Evolutionary conservation across 1,284 basidiomycete species (phyloP).

Genomic region (Takashimella tepidaria): DNA sequence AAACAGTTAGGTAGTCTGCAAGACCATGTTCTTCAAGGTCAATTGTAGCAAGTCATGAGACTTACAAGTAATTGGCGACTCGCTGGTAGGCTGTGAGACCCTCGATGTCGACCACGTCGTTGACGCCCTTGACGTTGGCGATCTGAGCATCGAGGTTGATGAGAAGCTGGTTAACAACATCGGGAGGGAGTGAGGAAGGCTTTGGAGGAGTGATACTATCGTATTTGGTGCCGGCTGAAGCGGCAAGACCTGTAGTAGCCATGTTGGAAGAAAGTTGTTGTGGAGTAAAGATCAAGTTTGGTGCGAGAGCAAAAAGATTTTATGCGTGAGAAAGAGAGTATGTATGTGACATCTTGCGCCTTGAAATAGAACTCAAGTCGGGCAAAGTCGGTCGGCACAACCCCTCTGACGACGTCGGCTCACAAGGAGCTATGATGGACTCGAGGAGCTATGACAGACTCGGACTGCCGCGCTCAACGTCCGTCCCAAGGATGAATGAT

Average conservation of each 20-base stretch:
- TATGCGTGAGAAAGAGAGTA: not conserved
- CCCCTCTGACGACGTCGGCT: too few species aligned
- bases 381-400: too few species aligned
- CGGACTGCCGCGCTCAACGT: too few species aligned
- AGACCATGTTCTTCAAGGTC: too few species aligned
- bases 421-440: too few species aligned
- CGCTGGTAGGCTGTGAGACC: slow-evolving; percentile 48
- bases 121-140: slow-evolving; percentile 18
- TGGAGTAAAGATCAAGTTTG: not conserved
- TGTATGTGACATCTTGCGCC: too few species aligned
- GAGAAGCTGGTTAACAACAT: slow-evolving; percentile 40
- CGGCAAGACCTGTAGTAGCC: slow-evolving; percentile 39
- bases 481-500: too few species aligned
- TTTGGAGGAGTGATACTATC: slow-evolving; percentile 44
- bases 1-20: not conserved
- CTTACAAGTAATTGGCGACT: slow-evolving; percentile 44
- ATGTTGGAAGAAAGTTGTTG: slow-evolving; percentile 10
- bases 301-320: not conserved
- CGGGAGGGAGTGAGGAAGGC: slow-evolving; percentile 38
- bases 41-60: too few species aligned
- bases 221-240: slow-evolving; percentile 28
- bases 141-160: slow-evolving; percentile 44
- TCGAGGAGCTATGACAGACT: too few species aligned
- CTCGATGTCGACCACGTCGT: slow-evolving; percentile 40
- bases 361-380: too few species aligned